Evolutionary conservation across 2,329 filamentous ascomycete species (phyloP).

Genomic region (Pleoardoris graminearum): DNA sequence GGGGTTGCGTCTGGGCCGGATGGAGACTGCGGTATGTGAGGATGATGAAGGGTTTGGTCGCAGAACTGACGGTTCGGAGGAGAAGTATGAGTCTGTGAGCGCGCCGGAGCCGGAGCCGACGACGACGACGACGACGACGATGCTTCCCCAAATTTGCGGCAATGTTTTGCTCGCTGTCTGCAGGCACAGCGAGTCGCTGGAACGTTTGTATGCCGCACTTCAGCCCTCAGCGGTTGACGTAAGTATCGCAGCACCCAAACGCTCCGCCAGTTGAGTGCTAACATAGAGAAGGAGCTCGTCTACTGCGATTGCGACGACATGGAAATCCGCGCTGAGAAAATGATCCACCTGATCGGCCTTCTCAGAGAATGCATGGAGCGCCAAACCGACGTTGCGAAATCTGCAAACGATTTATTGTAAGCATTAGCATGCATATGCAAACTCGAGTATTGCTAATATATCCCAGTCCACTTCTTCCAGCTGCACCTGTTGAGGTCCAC

Average conservation of each 20-base stretch:
- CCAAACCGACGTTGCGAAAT: slow-evolving; percentile 12
- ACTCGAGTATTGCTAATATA: neutral
- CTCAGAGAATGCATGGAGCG: slow-evolving; percentile 13
- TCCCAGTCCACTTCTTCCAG: neutral
- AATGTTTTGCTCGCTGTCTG: slow-evolving; percentile 16
- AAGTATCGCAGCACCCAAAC: neutral
- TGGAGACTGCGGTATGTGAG: slow-evolving; percentile 3
- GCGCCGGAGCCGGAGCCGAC: slow-evolving; percentile 4
- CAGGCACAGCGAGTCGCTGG: slow-evolving; percentile 13
- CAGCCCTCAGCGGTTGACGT: slow-evolving; percentile 10
- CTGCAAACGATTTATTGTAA: slow-evolving; percentile 12
- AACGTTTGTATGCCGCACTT: slow-evolving; percentile 8
- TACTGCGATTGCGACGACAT: slow-evolving; percentile 17
- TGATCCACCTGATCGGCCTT: slow-evolving; percentile 9
- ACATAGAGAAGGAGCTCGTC: slow-evolving; percentile 7
- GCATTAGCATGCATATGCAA: neutral
- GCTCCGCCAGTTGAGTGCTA: neutral
- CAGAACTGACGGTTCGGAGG: neutral
- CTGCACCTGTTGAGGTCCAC: neutral
- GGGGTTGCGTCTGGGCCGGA: neutral
- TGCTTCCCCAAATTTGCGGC: slow-evolving; percentile 11
- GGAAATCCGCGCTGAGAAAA: slow-evolving; percentile 10
- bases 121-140: neutral
- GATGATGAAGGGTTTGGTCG: too few species aligned
- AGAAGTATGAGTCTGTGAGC: slow-evolving; percentile 4